phyloP scores from a whole-genome alignment of 164 flowering plant genomes.

The Chimonanthus salicifolius region DNA sequence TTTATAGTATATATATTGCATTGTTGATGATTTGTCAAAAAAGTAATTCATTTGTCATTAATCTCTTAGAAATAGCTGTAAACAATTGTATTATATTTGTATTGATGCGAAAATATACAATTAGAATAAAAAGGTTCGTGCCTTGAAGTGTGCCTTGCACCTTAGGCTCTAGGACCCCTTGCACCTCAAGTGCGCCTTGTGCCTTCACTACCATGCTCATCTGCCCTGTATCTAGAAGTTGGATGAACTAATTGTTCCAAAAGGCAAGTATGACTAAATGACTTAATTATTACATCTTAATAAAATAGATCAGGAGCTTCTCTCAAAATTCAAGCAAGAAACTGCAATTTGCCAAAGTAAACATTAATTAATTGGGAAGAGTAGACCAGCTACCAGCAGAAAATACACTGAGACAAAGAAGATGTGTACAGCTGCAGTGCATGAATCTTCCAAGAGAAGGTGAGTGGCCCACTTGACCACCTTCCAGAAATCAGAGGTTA shows the following conservation, averaged over 20 bases:
- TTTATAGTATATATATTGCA: no score
- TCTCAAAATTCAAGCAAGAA: not conserved
- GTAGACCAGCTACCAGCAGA: not conserved
- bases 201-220: no score
- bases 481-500: not conserved
- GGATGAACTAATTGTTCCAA: not conserved
- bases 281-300: not conserved
- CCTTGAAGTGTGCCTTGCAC: no score
- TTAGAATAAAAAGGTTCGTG: no score
- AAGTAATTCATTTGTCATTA: no score
- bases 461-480: not conserved
- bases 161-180: no score
- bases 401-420: not conserved
- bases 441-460: not conserved
- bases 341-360: not conserved
- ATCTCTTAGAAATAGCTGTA: no score
- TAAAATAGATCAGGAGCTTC: not conserved
- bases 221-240: no score
- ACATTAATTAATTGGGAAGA: not conserved
- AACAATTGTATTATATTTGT: no score
- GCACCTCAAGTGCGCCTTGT: no score
- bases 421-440: not conserved
- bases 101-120: no score
- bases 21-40: no score
- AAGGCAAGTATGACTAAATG: not conserved